phyloP scores from a whole-genome alignment of 1,284 basidiomycete genomes.

The Melampsora americana region DNA sequence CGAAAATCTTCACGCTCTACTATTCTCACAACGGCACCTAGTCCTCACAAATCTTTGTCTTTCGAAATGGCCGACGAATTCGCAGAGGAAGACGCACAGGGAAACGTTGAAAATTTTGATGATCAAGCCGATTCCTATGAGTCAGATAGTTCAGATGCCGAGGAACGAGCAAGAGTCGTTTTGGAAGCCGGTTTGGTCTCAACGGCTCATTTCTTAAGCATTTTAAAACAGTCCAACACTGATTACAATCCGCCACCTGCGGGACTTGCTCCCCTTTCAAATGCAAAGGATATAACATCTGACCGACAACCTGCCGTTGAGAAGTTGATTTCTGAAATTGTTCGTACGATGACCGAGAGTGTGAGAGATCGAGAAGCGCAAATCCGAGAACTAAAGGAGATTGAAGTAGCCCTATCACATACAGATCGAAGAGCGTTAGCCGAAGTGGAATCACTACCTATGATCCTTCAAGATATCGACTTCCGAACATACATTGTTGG shows the following conservation, averaged over 20 bases:
- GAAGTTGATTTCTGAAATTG: conserved; percentile 39
- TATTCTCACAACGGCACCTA: conserved; percentile 10
- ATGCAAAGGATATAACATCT: conserved; percentile 6
- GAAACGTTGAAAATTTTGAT: neutral
- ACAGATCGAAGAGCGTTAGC: conserved; percentile 38
- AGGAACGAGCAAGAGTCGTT: conserved; percentile 1
- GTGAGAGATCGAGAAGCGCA: conserved; percentile 39
- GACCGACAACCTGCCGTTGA: conserved; percentile 38
- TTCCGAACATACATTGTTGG: conserved; percentile 27
- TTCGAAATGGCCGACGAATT: conserved; percentile 2
- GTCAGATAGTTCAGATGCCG: conserved; percentile 20
- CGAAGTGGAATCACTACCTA: conserved; percentile 34
- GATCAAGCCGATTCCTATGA: conserved; percentile 1
- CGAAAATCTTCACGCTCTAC: conserved; percentile 19
- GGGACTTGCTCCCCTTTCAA: neutral
- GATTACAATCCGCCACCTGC: conserved; percentile 20
- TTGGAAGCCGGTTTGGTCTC: conserved; percentile 22
- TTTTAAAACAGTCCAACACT: conserved; percentile 34
- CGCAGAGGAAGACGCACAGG: conserved; percentile 4
- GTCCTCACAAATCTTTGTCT: neutral
- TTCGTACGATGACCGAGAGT: conserved; percentile 41
- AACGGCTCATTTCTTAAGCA: conserved; percentile 27
- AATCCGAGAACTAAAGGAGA: conserved; percentile 40
- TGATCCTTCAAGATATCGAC: conserved; percentile 19
- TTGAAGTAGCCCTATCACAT: conserved; percentile 32